A percentile compares a stretch with the other conserved stretches of the same genome.
Evolutionary conservation across 495 filamentous ascomycete genomes (phyloP).

Genomic region (Penicillium macrosclerotiorum): DNA sequence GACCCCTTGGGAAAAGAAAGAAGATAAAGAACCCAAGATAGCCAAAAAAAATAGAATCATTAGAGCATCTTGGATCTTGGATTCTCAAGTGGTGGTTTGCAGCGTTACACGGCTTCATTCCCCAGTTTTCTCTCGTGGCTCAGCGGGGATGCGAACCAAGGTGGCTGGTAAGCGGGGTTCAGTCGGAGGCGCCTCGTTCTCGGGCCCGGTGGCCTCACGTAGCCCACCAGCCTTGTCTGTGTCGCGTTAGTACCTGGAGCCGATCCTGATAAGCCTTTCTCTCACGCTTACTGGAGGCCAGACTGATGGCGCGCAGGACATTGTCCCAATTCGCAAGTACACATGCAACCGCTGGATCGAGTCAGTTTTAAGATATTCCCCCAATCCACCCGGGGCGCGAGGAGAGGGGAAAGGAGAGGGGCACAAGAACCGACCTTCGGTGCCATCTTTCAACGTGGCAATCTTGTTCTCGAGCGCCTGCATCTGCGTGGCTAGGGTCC

Average conservation of each 20-base stretch:
- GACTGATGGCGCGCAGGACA: slow-evolving; percentile 87
- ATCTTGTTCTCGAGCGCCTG: slow-evolving; percentile 85
- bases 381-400: slow-evolving; percentile 4
- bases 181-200: slow-evolving; percentile 10
- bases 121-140: slow-evolving; percentile 19
- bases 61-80: not conserved
- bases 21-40: no score
- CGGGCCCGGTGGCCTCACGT: slow-evolving; percentile 9
- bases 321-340: slow-evolving; percentile 96
- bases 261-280: slow-evolving; percentile 8
- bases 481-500: slow-evolving; percentile 85
- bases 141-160: slow-evolving; percentile 41
- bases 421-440: slow-evolving; percentile 63
- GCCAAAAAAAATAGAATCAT: not conserved
- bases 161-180: slow-evolving; percentile 33
- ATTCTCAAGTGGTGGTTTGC: not conserved
- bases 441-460: slow-evolving; percentile 82
- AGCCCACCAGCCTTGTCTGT: slow-evolving; percentile 26
- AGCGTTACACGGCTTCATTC: slow-evolving; percentile 18
- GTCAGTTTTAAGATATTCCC: no score
- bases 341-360: slow-evolving; percentile 63
- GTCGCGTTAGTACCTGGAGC: slow-evolving; percentile 1
- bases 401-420: slow-evolving; percentile 1
- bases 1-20: no score
- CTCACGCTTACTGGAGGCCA: slow-evolving; percentile 79